These are phyloP conservation scores for Yamadazyma triangularis DNA, from an alignment of 1,139 yeast genomes.

Conservation along the genomic window DNA sequence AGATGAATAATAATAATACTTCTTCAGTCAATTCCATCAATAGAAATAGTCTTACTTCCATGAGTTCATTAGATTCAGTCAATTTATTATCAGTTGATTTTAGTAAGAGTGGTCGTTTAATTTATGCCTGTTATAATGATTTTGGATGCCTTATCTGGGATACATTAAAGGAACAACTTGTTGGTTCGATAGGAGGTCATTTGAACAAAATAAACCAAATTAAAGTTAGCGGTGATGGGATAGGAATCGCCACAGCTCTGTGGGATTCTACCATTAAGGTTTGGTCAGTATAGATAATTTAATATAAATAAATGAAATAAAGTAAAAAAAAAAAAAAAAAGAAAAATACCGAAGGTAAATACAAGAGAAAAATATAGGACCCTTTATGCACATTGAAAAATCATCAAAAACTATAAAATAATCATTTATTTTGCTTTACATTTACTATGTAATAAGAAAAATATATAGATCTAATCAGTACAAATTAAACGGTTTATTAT, in stretches of 20 bases:
- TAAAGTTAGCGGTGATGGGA: constrained; percentile 68
- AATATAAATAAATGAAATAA: no score
- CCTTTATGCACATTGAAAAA: no score
- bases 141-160: constrained; percentile 80
- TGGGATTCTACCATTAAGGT: constrained; percentile 67
- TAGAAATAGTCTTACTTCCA: constrained; percentile 10
- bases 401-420: no score
- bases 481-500: no score
- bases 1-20: constrained; percentile 1
- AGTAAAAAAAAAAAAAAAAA: no score
- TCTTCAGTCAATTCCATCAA: no score
- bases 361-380: no score
- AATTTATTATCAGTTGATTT: constrained; percentile 64
- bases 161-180: constrained; percentile 56
- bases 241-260: constrained; percentile 65
- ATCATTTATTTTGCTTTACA: no score
- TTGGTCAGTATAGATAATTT: constrained; percentile 34
- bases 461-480: no score
- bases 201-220: constrained; percentile 60
- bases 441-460: no score
- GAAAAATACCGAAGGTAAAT: no score
- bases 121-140: constrained; percentile 75
- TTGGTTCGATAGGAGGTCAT: constrained; percentile 56
- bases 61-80: constrained; percentile 9
- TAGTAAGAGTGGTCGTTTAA: constrained; percentile 69